Base-by-base conservation (phyloP, 2,329 filamentous ascomycete species). In the Neofusicoccum sp. region DNA sequence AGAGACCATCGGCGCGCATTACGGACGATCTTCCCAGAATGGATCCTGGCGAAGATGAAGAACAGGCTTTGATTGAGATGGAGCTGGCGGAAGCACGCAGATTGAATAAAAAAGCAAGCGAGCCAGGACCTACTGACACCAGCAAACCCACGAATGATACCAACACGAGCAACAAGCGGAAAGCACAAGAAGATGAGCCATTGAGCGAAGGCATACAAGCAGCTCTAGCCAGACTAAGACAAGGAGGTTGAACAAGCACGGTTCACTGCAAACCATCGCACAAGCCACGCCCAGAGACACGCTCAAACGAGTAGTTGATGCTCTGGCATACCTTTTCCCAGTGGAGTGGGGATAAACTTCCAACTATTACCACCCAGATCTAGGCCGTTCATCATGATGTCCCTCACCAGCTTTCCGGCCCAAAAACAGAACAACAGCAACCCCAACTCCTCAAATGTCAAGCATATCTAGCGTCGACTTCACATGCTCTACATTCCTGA, bases 121-220 rank as follows among this genome's bases (percentile, higher is more conserved):
- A 47, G 28, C 59, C 59, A 22, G 34, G 36, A 43, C n/a, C 31
- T 31, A 36, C 52, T 8, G 22, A 28, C 52, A 43, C 39, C 4
- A 33, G 22, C n/a, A 31, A 47, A 34, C 22, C 28, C 36, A n/a
- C 43, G 31, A n/a, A 47, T n/a, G n/a, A 14, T 29, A n/a, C 28
- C n/a, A 44, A 9, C 44, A 45, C 34, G 14, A n/a, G 28, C 8
- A 59, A 67, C 58, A 78, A 77, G 67, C 70, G 75, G 37, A 78
- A 78, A 66, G 69, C 71, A 31, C 52, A 33, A 29, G 70, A 64
- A 49, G 75, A 80, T 12, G 79, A 81, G 54, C 75, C 77, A n/a
- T 70, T 87, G 65, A 83, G 79, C 67, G 84, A 86, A 54, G 85
- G 85, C 8, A 81, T 88, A 56, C 81, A 83, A 76, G 83, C 84